These are phyloP conservation scores for Hippophae tibetana DNA, from an alignment of 306 rosid species.

Conservation along the genomic window DNA sequence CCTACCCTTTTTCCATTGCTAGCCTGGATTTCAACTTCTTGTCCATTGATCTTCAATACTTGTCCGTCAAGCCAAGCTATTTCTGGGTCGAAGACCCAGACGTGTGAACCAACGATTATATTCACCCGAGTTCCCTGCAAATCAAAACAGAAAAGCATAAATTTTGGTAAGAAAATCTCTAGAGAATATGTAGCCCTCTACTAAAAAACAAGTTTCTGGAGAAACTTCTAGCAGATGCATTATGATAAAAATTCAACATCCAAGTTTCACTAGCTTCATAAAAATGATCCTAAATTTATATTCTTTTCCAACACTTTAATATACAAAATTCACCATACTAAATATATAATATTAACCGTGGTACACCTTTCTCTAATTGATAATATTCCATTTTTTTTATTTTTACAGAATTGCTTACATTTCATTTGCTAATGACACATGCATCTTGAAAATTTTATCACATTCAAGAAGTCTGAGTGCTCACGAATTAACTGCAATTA, in stretches of 20 bases:
- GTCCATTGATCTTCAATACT: slow-evolving; percentile 64
- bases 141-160: slow-evolving; percentile 16
- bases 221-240: background rate
- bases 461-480: too few relatives aligned
- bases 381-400: too few relatives aligned
- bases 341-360: background rate
- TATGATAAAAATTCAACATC: too few relatives aligned
- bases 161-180: background rate
- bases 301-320: background rate
- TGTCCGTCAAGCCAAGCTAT: slow-evolving; percentile 71
- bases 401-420: background rate
- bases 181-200: background rate
- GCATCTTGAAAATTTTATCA: too few relatives aligned
- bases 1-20: slow-evolving; percentile 65
- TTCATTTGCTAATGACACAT: too few relatives aligned
- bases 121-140: slow-evolving; percentile 91
- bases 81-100: slow-evolving; percentile 77
- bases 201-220: background rate
- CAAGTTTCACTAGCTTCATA: too few relatives aligned
- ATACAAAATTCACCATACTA: background rate
- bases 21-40: slow-evolving; percentile 59
- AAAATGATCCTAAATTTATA: background rate
- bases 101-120: slow-evolving; percentile 84
- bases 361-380: background rate
- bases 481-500: too few relatives aligned